These are phyloP conservation scores for Diaporthe sp. DNA, from an alignment of 2,329 filamentous ascomycete species.

Conservation along the genomic window DNA sequence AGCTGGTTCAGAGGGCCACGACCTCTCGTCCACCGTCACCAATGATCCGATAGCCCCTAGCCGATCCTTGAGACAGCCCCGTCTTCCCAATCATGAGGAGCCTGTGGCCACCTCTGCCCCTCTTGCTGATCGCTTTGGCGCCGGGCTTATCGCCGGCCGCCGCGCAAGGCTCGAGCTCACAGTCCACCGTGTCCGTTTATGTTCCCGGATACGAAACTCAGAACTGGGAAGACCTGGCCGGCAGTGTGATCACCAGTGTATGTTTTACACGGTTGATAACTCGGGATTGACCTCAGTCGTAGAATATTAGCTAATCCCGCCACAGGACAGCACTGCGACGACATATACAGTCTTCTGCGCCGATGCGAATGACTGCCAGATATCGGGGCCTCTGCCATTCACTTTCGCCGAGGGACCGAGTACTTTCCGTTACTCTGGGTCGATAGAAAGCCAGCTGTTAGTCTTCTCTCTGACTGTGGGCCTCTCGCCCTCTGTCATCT, in stretches of 20 bases:
- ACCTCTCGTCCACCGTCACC: conserved; percentile 11
- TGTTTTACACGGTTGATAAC: conserved; percentile 38
- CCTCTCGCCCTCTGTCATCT: conserved; percentile 6
- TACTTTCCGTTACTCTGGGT: conserved; percentile 45
- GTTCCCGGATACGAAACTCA: conserved; percentile 54
- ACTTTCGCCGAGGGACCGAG: conserved; percentile 56
- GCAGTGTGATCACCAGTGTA: conserved; percentile 58
- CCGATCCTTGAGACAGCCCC: conserved; percentile 11
- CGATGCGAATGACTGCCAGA: conserved; percentile 52
- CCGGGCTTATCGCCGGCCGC: conserved; percentile 34
- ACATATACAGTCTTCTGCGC: conserved; percentile 62
- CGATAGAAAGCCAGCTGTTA: conserved; percentile 25
- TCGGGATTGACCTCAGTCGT: neutral
- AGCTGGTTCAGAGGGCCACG: conserved; percentile 20
- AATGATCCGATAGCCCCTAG: conserved; percentile 20
- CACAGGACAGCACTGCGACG: conserved; percentile 52
- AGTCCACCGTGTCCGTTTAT: conserved; percentile 54
- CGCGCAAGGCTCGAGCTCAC: conserved; percentile 42
- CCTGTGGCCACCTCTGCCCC: conserved; percentile 23
- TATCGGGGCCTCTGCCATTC: conserved; percentile 59
- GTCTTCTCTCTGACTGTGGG: neutral
- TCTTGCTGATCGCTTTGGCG: conserved; percentile 29
- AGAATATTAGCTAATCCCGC: neutral
- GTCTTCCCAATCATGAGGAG: conserved; percentile 28
- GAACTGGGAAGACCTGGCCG: conserved; percentile 57